A percentile compares a stretch with the other conserved stretches of the same genome.
Conservation (phyloP, 2,329 filamentous ascomycete species). For the Aspergillus latus region DNA sequence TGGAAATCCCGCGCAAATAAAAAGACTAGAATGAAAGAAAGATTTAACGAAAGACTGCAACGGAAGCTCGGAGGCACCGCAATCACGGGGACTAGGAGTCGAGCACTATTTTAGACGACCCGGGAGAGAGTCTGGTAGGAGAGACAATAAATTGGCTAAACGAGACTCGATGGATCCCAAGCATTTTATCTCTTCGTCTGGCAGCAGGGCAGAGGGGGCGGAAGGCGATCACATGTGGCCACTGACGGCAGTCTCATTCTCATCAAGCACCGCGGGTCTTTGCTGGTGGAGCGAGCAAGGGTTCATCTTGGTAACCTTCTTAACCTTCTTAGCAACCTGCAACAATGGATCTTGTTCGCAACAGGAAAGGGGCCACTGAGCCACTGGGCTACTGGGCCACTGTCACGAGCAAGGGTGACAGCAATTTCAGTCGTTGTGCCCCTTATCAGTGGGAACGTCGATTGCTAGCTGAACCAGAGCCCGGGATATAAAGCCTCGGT, state of each 20-base stretch:
- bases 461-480: background rate
- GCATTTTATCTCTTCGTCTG: slow-evolving; percentile 10
- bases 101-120: background rate
- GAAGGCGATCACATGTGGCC: slow-evolving; percentile 12
- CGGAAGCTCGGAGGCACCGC: background rate
- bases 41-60: background rate
- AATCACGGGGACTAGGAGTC: background rate
- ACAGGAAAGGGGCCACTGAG: slow-evolving; percentile 1
- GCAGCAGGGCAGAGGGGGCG: background rate
- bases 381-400: no score
- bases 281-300: slow-evolving; percentile 5
- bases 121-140: background rate
- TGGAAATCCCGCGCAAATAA: no score
- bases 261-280: slow-evolving; percentile 13
- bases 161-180: slow-evolving; percentile 1
- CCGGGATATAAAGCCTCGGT: slow-evolving; percentile 14
- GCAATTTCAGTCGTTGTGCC: background rate
- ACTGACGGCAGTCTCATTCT: background rate
- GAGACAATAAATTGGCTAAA: background rate
- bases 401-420: background rate
- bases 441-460: background rate
- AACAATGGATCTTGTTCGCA: background rate
- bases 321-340: background rate
- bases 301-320: background rate
- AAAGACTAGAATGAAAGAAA: background rate